phyloP scores from a whole-genome alignment of 1,284 basidiomycete species.

The Dichomitus squalens region DNA sequence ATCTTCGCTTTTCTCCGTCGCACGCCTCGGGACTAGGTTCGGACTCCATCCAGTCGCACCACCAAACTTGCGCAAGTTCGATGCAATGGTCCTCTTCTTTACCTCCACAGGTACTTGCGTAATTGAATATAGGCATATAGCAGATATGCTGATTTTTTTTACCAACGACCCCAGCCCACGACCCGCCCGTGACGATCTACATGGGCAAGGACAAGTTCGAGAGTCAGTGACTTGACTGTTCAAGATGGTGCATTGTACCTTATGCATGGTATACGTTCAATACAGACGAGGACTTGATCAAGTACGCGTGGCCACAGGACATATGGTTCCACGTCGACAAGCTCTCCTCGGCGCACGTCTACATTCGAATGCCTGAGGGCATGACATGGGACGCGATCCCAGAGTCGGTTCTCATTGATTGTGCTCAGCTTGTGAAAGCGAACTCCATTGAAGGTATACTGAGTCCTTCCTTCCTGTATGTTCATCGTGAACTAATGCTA shows the following conservation, averaged over 20 bases:
- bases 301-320: slow-evolving; percentile 85
- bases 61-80: too few species aligned
- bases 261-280: background rate
- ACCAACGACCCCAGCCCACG: slow-evolving; percentile 42
- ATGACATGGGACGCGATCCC: slow-evolving; percentile 91
- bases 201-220: slow-evolving; percentile 98
- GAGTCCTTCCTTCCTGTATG: background rate
- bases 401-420: slow-evolving; percentile 77
- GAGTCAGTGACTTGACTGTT: slow-evolving; percentile 57
- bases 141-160: background rate
- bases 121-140: background rate
- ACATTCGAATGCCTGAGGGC: slow-evolving; percentile 81
- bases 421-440: slow-evolving; percentile 95
- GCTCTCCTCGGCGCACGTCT: slow-evolving; percentile 93
- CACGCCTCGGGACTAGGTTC: background rate
- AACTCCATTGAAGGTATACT: slow-evolving; percentile 91
- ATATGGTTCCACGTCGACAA: slow-evolving; percentile 89
- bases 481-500: slow-evolving; percentile 3
- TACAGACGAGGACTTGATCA: slow-evolving; percentile 93
- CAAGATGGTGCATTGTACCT: background rate
- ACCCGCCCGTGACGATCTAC: slow-evolving; percentile 79
- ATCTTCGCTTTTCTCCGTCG: background rate
- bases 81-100: slow-evolving; percentile 23
- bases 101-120: slow-evolving; percentile 15
- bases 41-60: too few species aligned